Evolutionary conservation across 371 early-diverging fungal species (phyloP), one percentile per base, ranked within the genome.

Genomic region (Chytridium lagenaria): DNA sequence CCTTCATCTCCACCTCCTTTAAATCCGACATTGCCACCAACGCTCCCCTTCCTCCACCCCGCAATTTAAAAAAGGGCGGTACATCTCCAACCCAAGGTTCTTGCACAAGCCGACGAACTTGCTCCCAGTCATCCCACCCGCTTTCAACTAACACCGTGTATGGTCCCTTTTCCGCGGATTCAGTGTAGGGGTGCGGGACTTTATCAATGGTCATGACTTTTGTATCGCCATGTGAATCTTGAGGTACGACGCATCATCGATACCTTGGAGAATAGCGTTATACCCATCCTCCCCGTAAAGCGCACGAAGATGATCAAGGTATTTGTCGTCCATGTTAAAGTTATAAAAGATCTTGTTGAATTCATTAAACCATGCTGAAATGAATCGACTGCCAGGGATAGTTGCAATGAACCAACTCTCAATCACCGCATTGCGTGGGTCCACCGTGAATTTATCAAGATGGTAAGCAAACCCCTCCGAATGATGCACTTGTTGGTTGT

Each of bases 1-100:
- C 44, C 44, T 12, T 12, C 44, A 44, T 19, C 44, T 44, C 19
- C 44, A 44, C 44, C 44, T 44, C 19, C 59, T 59, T 15, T 23
- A 44, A 50, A 22, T 38, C 50, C 39, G 28, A 19, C 34, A 59
- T 22, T 1, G 59, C 68, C 26, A 50, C 57, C 2, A 44, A 5
- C 33, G 69, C 73, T 3, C 59, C 59, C 19, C 57, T 63, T 1
- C 68, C 68, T 16, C 73, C 68, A 22, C 68, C 67, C 23, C 67
- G 34, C 64, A 68, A 68, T 50, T 73, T 73, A 23, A 68, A 61
- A 10, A 73, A 26, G 19, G 68, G 68, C 7, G 68, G n/a, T 0
- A 73, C 57, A 23, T 55, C 10, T 23, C 10, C 26, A 23, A 7
- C 10, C 57, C 23, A 30, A 30, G 7, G 16, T 26, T 15, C 26